phyloP scores from a whole-genome alignment of 1,139 yeast genomes.

The Entelexis sorbosivorans region DNA sequence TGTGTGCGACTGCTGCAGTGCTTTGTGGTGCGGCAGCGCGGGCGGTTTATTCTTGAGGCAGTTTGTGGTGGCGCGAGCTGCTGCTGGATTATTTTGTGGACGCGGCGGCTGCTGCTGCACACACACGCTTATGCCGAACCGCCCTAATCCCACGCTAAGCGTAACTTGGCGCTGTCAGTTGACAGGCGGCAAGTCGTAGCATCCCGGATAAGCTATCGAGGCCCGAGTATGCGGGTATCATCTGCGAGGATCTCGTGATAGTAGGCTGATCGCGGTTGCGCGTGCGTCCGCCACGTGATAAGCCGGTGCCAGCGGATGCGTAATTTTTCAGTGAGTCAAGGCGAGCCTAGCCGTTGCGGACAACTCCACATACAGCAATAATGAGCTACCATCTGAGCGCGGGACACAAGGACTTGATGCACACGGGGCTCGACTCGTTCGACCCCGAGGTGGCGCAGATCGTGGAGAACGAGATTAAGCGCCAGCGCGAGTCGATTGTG shows the following conservation, averaged over 20 bases:
- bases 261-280: no score
- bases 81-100: no score
- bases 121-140: no score
- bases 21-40: no score
- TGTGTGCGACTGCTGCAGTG: no score
- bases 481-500: conserved; percentile 84
- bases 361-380: not conserved
- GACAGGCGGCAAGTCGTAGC: no score
- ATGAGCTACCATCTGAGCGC: conserved; percentile 28
- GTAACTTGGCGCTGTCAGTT: no score
- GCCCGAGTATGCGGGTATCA: not conserved
- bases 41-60: no score
- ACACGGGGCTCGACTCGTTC: conserved; percentile 36
- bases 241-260: not conserved
- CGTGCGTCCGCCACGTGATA: not conserved
- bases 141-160: no score
- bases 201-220: not conserved
- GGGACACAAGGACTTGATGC: conserved; percentile 30
- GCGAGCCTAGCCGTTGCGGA: no score
- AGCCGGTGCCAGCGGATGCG: not conserved
- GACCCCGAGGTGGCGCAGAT: conserved; percentile 83
- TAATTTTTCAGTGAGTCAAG: not conserved
- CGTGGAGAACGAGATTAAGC: conserved; percentile 56
- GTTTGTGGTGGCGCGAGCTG: no score
- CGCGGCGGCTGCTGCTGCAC: no score